These are phyloP conservation scores for Coniella vitis DNA, from an alignment of 2,329 filamentous ascomycete genomes.

Conservation along the genomic window DNA sequence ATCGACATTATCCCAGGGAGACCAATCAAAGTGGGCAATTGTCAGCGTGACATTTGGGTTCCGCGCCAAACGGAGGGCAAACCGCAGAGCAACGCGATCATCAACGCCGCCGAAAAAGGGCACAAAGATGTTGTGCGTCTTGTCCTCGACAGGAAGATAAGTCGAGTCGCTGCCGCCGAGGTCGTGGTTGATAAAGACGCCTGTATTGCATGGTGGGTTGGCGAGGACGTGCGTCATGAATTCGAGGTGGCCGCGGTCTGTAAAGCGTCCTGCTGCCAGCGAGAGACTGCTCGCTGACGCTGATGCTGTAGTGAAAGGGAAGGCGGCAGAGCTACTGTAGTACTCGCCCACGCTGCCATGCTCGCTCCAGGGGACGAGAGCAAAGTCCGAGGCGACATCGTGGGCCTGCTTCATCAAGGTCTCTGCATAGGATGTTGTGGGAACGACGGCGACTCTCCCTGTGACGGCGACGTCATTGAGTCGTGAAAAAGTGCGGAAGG, in stretches of 20 bases:
- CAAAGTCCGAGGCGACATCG: constrained; percentile 63
- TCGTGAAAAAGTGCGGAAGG: constrained; percentile 81
- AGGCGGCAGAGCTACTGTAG: background rate
- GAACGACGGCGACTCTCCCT: constrained; percentile 73
- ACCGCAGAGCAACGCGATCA: constrained; percentile 69
- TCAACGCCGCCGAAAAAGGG: constrained; percentile 82
- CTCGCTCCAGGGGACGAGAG: constrained; percentile 87
- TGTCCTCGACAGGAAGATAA: background rate
- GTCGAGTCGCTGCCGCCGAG: constrained; percentile 31
- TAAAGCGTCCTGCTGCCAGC: constrained; percentile 52
- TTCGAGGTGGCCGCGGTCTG: constrained; percentile 56
- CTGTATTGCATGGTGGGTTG: constrained; percentile 59
- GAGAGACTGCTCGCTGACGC: constrained; percentile 30
- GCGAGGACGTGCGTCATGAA: constrained; percentile 68
- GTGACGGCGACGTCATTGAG: constrained; percentile 78
- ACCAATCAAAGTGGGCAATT: constrained; percentile 52
- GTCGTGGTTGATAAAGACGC: constrained; percentile 70
- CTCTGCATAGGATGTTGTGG: constrained; percentile 71
- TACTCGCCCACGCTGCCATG: constrained; percentile 65
- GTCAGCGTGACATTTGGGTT: constrained; percentile 75
- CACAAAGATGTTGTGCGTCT: constrained; percentile 54
- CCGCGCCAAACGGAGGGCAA: constrained; percentile 78
- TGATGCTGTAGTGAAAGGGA: constrained; percentile 14
- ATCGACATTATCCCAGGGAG: constrained; percentile 19
- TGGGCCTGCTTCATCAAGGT: constrained; percentile 65